Conservation (phyloP, 345 rosid genomes). For the Theobroma cacao region DNA sequence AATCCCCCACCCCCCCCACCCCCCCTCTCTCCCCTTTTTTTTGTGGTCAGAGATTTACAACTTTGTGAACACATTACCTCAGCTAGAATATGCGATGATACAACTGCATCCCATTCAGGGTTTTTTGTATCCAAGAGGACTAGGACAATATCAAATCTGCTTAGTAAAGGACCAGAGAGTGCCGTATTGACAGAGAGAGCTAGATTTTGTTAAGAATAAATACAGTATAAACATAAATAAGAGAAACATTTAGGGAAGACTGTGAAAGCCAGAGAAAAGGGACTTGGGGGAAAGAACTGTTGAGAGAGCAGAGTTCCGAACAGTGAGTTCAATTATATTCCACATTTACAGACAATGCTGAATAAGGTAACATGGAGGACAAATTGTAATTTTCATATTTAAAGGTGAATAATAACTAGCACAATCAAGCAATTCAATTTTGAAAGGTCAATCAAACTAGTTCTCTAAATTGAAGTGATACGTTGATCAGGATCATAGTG, state of each 20-base stretch:
- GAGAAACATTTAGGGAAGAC: neutral
- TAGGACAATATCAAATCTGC: conserved; percentile 93
- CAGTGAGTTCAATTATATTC: neutral
- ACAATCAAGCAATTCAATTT: conserved; percentile 4
- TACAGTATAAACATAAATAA: neutral
- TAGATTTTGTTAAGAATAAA: conserved; percentile 57
- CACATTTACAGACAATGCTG: neutral
- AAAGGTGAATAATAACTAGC: neutral
- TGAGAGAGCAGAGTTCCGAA: neutral
- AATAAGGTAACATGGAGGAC: neutral
- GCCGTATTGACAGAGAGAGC: conserved; percentile 95
- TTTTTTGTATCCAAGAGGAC: conserved; percentile 92
- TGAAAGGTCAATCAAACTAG: conserved; percentile 2
- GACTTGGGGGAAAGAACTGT: neutral
- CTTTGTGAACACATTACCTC: conserved; percentile 45
- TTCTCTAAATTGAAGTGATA: conserved; percentile 39
- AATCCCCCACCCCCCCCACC: too few species aligned
- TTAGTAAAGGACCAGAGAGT: conserved; percentile 89
- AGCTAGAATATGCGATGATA: conserved; percentile 93
- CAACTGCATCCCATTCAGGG: conserved; percentile 98
- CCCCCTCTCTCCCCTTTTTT: neutral
- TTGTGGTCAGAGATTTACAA: neutral
- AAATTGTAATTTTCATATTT: neutral
- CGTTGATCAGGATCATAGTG: conserved; percentile 94
- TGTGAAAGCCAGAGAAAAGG: neutral